These are phyloP conservation scores for Penicillium crustosum DNA, from an alignment of 2,329 filamentous ascomycete genomes.

Conservation along the genomic window DNA sequence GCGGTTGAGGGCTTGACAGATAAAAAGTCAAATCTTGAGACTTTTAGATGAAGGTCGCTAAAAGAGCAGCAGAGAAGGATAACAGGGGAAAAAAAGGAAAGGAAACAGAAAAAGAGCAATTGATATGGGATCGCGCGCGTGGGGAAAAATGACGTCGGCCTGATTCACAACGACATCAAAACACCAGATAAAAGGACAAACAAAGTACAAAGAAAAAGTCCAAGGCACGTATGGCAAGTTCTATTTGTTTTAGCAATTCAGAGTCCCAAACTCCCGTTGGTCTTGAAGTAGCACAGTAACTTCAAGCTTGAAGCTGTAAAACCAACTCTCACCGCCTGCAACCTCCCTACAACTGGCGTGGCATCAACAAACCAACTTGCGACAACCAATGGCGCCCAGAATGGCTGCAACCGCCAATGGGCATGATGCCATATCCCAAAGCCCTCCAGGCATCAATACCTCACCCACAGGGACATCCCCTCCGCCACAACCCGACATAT, in stretches of 20 bases:
- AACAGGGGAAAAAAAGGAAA: background rate
- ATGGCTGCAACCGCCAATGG: constrained; percentile 31
- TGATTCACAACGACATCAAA: constrained; percentile 6
- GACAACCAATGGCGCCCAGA: constrained; percentile 6
- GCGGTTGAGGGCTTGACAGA: background rate
- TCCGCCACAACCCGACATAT: constrained; percentile 48
- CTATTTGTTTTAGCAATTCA: background rate
- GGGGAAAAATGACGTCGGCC: constrained; percentile 17
- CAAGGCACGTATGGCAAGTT: background rate
- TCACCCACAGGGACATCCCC: constrained; percentile 3
- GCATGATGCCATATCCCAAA: constrained; percentile 13
- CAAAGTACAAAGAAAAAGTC: background rate
- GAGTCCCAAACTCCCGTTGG: background rate
- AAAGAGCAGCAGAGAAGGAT: background rate
- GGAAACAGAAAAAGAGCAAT: background rate
- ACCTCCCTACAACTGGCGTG: constrained; percentile 10
- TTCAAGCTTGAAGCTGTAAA: constrained; percentile 2
- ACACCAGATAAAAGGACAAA: background rate
- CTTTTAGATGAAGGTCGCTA: background rate
- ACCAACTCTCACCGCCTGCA: constrained; percentile 17
- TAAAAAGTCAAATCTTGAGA: background rate
- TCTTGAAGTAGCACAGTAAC: background rate
- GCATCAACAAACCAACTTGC: constrained; percentile 16
- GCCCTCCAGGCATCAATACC: constrained; percentile 6
- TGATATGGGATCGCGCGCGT: constrained; percentile 6